phyloP scores from a whole-genome alignment of 441 rosid species.

The Populus hybrid region DNA sequence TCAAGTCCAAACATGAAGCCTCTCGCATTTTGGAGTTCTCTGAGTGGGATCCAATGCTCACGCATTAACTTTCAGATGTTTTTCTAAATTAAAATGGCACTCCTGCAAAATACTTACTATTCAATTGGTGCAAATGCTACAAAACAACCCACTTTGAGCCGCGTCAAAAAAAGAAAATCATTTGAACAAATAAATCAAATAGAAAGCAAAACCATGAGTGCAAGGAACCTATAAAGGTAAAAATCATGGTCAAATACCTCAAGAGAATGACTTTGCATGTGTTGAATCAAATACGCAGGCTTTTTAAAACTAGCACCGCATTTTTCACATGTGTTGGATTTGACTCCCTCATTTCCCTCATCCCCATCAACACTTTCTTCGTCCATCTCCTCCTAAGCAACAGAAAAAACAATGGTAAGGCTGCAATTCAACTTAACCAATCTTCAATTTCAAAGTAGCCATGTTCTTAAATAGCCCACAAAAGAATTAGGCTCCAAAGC shows the following conservation, averaged over 20 bases:
- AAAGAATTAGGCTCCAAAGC: neutral
- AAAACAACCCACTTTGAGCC: neutral
- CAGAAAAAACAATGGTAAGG: neutral
- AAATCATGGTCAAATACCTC: constrained; percentile 41
- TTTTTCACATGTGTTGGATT: constrained; percentile 44
- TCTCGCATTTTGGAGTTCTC: constrained; percentile 97
- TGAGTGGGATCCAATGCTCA: constrained; percentile 96
- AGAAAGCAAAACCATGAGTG: neutral
- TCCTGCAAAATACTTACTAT: constrained; percentile 51
- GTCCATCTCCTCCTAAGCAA: constrained; percentile 49
- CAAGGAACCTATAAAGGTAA: neutral
- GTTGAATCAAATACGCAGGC: constrained; percentile 78
- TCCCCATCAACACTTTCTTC: constrained; percentile 30
- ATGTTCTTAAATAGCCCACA: neutral
- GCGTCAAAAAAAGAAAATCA: neutral
- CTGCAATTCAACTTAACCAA: neutral
- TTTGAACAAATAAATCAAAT: neutral
- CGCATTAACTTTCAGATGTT: constrained; percentile 30
- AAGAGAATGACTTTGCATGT: constrained; percentile 71
- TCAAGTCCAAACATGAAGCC: constrained; percentile 56
- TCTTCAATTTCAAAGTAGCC: neutral
- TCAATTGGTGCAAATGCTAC: constrained; percentile 12
- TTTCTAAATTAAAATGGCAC: constrained; percentile 19
- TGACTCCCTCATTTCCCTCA: constrained; percentile 19
- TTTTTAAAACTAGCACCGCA: constrained; percentile 75